Evolutionary conservation across 768 basidiomycete genomes (phyloP).

Genomic region (Hericium alpestre): DNA sequence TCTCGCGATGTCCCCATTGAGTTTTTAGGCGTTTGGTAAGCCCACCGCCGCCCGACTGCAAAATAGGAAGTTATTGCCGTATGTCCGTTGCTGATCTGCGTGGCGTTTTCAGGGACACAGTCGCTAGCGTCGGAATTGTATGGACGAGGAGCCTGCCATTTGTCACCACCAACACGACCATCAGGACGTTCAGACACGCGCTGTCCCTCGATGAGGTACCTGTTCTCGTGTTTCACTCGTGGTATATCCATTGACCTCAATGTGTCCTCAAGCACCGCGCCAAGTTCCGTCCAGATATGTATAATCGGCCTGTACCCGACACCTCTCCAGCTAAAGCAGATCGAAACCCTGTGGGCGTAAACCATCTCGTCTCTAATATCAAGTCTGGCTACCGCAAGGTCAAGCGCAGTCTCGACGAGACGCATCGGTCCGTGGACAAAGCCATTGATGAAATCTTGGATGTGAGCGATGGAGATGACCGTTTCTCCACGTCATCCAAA

Average conservation of each 20-base stretch:
- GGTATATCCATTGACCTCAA: background rate
- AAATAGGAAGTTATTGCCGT: background rate
- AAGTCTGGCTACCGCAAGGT: background rate
- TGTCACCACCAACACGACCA: slow-evolving; percentile 46
- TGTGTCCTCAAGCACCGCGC: slow-evolving; percentile 39
- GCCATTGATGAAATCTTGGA: background rate
- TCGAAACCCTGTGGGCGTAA: background rate
- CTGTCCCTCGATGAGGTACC: slow-evolving; percentile 67
- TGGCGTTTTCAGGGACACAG: slow-evolving; percentile 54
- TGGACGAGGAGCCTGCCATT: slow-evolving; percentile 54
- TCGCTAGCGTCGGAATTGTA: slow-evolving; percentile 65
- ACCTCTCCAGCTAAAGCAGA: background rate
- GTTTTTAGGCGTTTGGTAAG: slow-evolving; percentile 72
- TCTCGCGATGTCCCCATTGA: slow-evolving; percentile 59
- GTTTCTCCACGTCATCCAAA: background rate
- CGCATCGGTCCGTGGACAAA: background rate
- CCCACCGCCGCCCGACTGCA: background rate
- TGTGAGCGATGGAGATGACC: background rate
- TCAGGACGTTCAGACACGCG: slow-evolving; percentile 69
- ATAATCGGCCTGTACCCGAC: slow-evolving; percentile 35
- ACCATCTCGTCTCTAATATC: background rate
- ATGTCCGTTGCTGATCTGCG: background rate
- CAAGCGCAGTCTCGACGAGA: slow-evolving; percentile 1
- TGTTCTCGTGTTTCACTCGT: background rate
- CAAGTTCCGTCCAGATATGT: slow-evolving; percentile 55